Percentiles rank a stretch among this genome's conserved stretches.
Conservation (phyloP, 768 basidiomycete species). For the Mycena indigotica region DNA sequence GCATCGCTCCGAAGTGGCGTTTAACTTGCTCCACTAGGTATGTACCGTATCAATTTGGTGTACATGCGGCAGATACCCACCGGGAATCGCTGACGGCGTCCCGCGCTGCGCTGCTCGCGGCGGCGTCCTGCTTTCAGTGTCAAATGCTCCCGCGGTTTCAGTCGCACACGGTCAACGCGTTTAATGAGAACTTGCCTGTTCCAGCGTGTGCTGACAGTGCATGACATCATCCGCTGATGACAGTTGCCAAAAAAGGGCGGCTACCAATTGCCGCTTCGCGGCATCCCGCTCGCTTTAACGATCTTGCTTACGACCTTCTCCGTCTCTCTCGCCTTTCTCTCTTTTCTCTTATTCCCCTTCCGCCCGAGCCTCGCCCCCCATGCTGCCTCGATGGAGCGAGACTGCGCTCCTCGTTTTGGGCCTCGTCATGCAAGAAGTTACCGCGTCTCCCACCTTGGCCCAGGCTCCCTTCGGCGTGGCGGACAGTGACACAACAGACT, state of each 20-base stretch:
- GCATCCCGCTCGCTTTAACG: background rate
- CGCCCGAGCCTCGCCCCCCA: no score
- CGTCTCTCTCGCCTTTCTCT: background rate
- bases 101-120: no score
- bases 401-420: background rate
- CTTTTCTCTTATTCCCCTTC: background rate
- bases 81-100: no score
- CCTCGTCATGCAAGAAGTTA: background rate
- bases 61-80: no score
- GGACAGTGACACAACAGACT: background rate
- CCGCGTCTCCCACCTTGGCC: background rate
- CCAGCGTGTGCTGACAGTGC: background rate
- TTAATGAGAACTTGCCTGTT: background rate
- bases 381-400: no score
- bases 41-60: no score
- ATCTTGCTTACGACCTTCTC: conserved; percentile 1
- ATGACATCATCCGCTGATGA: background rate
- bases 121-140: no score
- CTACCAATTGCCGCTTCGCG: background rate
- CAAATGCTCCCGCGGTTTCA: no score
- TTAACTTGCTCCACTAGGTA: no score
- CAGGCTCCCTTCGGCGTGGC: background rate
- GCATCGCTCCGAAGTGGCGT: no score
- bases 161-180: no score
- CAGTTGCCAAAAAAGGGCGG: background rate